A percentile compares a stretch with the other conserved stretches of the same genome.
phyloP scores from a whole-genome alignment of 2,329 filamentous ascomycete genomes.

The Aspergillus sp. region DNA sequence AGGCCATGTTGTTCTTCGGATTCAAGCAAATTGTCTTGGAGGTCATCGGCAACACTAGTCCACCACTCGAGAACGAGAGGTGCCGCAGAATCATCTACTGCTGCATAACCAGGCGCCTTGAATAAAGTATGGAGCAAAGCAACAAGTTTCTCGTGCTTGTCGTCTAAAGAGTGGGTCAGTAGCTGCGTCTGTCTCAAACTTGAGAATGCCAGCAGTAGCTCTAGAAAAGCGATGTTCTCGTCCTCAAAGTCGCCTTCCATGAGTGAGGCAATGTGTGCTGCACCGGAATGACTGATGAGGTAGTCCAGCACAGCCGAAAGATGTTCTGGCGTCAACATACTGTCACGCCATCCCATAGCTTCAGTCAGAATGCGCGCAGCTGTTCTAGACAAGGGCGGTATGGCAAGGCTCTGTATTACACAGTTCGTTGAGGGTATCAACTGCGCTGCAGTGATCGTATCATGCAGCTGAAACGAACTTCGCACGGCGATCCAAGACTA shows the following conservation, averaged over 20 bases:
- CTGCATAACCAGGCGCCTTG: constrained; percentile 45
- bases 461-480: constrained; percentile 29
- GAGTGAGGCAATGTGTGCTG: constrained; percentile 37
- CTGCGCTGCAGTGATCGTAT: constrained; percentile 25
- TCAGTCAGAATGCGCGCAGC: constrained; percentile 43
- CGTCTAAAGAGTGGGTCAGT: constrained; percentile 35
- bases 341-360: constrained; percentile 34
- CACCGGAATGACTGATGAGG: constrained; percentile 39
- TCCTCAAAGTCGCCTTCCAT: constrained; percentile 42
- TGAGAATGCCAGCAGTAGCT: constrained; percentile 45
- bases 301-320: constrained; percentile 37
- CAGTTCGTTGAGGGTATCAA: constrained; percentile 28
- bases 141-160: constrained; percentile 40
- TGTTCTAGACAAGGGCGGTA: constrained; percentile 32
- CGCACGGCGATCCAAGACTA: constrained; percentile 43
- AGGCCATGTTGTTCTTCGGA: constrained; percentile 32
- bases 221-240: constrained; percentile 45
- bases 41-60: constrained; percentile 46
- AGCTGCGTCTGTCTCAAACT: constrained; percentile 36
- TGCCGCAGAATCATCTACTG: constrained; percentile 45
- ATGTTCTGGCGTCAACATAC: constrained; percentile 32
- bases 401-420: constrained; percentile 32
- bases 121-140: constrained; percentile 44
- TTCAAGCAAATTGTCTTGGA: constrained; percentile 39
- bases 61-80: constrained; percentile 48